A percentile compares a stretch with the other conserved stretches of the same genome.
These are phyloP conservation scores for Chaetomiaceae sp. DNA, from an alignment of 2,329 filamentous ascomycete species.

Conservation along the genomic window DNA sequence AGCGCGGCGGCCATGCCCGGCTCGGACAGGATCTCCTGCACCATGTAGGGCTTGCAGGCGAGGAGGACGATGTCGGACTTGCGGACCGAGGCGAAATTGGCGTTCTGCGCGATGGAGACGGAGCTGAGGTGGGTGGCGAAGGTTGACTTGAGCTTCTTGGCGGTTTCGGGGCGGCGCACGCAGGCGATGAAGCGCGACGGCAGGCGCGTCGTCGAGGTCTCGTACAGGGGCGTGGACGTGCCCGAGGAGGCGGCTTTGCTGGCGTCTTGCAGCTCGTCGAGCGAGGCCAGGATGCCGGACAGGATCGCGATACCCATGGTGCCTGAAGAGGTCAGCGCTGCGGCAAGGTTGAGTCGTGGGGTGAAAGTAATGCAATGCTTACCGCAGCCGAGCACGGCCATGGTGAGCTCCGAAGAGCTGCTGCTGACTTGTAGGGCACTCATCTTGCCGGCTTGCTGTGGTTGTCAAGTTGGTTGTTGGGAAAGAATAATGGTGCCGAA, in stretches of 20 bases:
- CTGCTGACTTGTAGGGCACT: slow-evolving; percentile 27
- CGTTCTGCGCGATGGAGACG: slow-evolving; percentile 62
- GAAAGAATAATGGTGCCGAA: neutral
- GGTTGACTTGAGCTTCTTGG: slow-evolving; percentile 59
- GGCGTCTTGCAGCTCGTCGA: slow-evolving; percentile 33
- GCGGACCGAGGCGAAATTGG: slow-evolving; percentile 62
- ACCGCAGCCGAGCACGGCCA: slow-evolving; percentile 80
- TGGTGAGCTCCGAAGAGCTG: slow-evolving; percentile 51
- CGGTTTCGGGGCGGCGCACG: slow-evolving; percentile 64
- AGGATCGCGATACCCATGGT: slow-evolving; percentile 84
- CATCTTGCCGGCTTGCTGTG: slow-evolving; percentile 9
- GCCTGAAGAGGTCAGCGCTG: slow-evolving; percentile 41
- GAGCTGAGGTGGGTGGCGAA: slow-evolving; percentile 57
- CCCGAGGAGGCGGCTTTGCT: slow-evolving; percentile 41
- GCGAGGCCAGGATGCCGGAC: slow-evolving; percentile 67
- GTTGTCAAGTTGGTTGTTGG: slow-evolving; percentile 3
- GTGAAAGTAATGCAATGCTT: slow-evolving; percentile 34
- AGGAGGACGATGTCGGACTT: slow-evolving; percentile 69
- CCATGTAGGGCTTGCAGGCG: slow-evolving; percentile 74
- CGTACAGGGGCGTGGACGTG: slow-evolving; percentile 39
- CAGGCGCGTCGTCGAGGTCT: slow-evolving; percentile 43
- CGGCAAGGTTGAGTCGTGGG: too few species aligned
- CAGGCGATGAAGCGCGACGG: slow-evolving; percentile 77
- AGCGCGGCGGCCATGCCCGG: slow-evolving; percentile 67
- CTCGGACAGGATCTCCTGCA: slow-evolving; percentile 59